Evolutionary conservation across 768 basidiomycete species (phyloP).

Genomic region (Suillus spraguei): DNA sequence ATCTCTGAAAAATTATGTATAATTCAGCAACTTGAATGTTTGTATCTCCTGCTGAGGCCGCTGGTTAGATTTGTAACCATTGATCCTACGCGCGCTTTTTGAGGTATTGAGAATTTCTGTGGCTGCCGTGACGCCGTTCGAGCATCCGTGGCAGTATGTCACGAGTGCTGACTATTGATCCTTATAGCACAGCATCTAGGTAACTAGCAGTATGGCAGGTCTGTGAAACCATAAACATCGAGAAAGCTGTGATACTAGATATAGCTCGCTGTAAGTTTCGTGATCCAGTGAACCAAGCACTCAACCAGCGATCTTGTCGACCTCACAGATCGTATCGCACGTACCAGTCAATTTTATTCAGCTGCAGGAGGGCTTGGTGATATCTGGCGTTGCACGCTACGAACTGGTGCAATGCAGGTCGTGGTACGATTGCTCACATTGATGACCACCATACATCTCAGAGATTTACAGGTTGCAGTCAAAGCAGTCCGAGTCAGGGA

Average conservation of each 20-base stretch:
- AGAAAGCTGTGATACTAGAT: background rate
- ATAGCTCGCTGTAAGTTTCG: background rate
- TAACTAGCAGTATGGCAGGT: too few species aligned
- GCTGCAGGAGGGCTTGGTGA: too few species aligned
- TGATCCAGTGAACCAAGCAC: conserved; percentile 1
- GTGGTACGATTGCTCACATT: background rate
- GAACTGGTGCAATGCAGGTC: background rate
- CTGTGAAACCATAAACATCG: background rate
- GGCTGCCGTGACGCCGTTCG: too few species aligned
- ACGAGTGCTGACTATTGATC: too few species aligned
- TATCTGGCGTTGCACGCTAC: too few species aligned
- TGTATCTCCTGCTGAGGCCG: background rate
- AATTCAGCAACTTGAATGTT: background rate
- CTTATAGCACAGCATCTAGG: background rate
- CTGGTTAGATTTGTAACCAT: too few species aligned
- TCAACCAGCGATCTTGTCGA: too few species aligned
- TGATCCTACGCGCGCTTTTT: too few species aligned
- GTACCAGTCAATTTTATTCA: too few species aligned
- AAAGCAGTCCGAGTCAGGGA: conserved; percentile 2
- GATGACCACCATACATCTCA: background rate
- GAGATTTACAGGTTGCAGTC: conserved; percentile 9
- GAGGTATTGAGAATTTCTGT: too few species aligned
- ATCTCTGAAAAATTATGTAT: background rate
- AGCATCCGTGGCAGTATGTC: too few species aligned
- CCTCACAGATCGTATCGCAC: too few species aligned